These are phyloP conservation scores for Megacollybia platyphylla DNA, from an alignment of 1,284 basidiomycete genomes.

Conservation along the genomic window DNA sequence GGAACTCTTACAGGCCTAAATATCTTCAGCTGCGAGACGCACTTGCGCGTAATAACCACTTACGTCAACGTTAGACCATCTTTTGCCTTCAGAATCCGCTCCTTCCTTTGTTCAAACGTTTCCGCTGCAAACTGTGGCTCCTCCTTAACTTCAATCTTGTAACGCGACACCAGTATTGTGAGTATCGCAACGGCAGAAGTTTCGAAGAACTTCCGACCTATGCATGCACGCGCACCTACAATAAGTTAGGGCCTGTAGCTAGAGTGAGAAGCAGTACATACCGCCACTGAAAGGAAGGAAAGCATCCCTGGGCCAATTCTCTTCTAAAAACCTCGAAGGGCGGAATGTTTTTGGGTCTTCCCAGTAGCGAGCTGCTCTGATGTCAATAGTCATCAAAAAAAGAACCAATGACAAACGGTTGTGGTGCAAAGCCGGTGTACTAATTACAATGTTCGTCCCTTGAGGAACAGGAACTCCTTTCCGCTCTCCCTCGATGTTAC, in stretches of 20 bases:
- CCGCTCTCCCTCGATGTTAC: constrained; percentile 21
- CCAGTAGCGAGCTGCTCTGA: constrained; percentile 36
- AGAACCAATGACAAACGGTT: constrained; percentile 19
- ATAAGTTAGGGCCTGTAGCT: background rate
- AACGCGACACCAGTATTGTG: constrained; percentile 30
- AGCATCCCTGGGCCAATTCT: constrained; percentile 36
- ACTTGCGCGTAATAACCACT: constrained; percentile 8
- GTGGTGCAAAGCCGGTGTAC: constrained; percentile 31
- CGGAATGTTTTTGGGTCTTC: constrained; percentile 34
- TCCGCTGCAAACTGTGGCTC: constrained; percentile 34
- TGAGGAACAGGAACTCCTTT: constrained; percentile 28
- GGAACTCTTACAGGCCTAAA: background rate
- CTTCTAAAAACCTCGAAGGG: constrained; percentile 33
- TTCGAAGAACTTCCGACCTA: constrained; percentile 29
- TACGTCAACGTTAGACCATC: constrained; percentile 27
- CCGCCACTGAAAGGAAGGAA: constrained; percentile 43
- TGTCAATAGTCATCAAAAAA: background rate
- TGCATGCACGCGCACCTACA: constrained; percentile 31
- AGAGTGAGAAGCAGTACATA: constrained; percentile 9
- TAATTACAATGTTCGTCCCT: constrained; percentile 25
- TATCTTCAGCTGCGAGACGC: background rate
- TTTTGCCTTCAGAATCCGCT: constrained; percentile 21
- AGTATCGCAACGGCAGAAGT: constrained; percentile 25
- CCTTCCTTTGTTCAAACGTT: constrained; percentile 29
- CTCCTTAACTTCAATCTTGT: constrained; percentile 35